Evolutionary conservation across 495 filamentous ascomycete species (phyloP), one percentile per base, ranked within the genome.

Genomic region (Penicillium angulare): DNA sequence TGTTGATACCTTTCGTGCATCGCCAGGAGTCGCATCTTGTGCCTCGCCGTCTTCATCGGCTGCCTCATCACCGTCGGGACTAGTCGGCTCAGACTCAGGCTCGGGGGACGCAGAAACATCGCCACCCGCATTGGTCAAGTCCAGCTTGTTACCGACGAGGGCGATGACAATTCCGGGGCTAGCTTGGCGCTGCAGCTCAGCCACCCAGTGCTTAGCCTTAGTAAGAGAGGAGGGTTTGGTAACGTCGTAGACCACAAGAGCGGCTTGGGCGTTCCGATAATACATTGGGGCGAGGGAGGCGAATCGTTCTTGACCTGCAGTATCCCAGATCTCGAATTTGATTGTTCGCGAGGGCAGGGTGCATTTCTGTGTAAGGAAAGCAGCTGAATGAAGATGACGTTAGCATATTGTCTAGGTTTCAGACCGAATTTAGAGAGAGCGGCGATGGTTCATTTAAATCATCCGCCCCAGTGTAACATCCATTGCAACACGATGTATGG

Each of bases 261-360:
- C 93, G 55, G 91, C 88, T 75, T 98, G 93, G 31, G 93, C 93
- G 64, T 98, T 98, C 73, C 93, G 92, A 77, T 98, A 98, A 80
- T 98, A 98, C 93, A 98, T 98, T 43, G 93, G 93, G 13, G 93
- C 93, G 32, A 97, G 84, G 21, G 88, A 93, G 50, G 93, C 93
- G 68, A 97, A 98, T 47, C 93, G 90, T 73, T 98, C 93, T 73
- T 98, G 93, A 61, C 93, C 93, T 26, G 95, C 93, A 4, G 93
- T 98, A 80, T 98, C 93, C 93, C 93, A 98, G 61, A 98, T 98
- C 73, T 98, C 93, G 60, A 98, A 98, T 73, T 98, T 98, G 78
- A 98, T 97, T 50, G 90, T 98, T 48, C 93, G 85, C 59, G 86
- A 90, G 15, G 93, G 95, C 18, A 98, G 89, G 55, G 87, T 89